A percentile compares a stretch with the other conserved stretches of the same genome.
phyloP scores from a whole-genome alignment of 306 rosid genomes.

The Castanea crenata region DNA sequence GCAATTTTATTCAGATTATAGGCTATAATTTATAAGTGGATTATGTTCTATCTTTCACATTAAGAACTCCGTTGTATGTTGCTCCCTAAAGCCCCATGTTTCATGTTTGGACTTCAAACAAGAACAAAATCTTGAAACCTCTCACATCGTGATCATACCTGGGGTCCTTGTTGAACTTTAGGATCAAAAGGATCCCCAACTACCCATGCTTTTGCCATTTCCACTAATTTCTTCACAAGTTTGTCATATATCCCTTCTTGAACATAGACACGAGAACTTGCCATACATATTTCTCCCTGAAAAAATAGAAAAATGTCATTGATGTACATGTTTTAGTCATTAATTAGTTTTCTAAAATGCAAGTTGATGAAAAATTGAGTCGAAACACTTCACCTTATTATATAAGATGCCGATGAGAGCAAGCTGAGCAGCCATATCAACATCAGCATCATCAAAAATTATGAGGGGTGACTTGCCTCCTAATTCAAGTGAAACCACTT shows the following conservation, averaged over 20 bases:
- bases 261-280: conserved; percentile 48
- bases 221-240: conserved; percentile 33
- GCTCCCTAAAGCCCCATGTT: no score
- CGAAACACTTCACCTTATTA: conserved; percentile 54
- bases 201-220: conserved; percentile 33
- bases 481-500: conserved; percentile 75
- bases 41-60: no score
- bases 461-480: conserved; percentile 92
- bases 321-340: background rate
- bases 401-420: conserved; percentile 58
- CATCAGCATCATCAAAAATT: conserved; percentile 76
- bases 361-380: background rate
- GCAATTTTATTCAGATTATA: no score
- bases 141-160: conserved; percentile 20
- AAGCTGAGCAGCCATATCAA: conserved; percentile 59
- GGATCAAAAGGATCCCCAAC: conserved; percentile 67
- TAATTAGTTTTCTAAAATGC: background rate
- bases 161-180: conserved; percentile 44
- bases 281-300: conserved; percentile 52
- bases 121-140: no score
- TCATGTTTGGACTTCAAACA: no score
- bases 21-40: no score
- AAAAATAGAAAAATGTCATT: background rate
- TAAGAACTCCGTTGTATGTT: no score
- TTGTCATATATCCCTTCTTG: conserved; percentile 57